A percentile compares a stretch with the other conserved stretches of the same genome.
phyloP scores from a whole-genome alignment of 164 flowering plant species.

The Aristolochia californica region DNA sequence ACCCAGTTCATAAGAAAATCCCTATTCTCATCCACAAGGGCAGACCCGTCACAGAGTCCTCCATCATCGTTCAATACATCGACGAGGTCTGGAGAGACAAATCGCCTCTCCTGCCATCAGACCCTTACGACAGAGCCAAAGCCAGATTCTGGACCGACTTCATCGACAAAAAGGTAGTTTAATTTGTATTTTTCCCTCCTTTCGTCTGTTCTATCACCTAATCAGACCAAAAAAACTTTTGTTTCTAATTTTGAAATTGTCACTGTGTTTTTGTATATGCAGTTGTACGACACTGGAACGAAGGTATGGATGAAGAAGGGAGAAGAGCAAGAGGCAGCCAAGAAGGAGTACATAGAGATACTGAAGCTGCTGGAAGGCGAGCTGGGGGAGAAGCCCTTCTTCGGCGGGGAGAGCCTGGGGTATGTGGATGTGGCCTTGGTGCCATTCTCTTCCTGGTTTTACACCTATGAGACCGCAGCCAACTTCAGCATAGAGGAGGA shows the following conservation, averaged over 20 bases:
- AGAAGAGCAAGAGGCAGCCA: constrained; percentile 7
- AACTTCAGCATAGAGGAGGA: constrained; percentile 12
- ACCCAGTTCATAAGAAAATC: constrained; percentile 15
- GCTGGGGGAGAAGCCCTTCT: constrained; percentile 12
- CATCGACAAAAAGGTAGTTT: constrained; percentile 10
- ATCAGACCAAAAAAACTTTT: no score
- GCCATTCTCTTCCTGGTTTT: constrained; percentile 7
- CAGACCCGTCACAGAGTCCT: constrained; percentile 15
- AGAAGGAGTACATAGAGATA: constrained; percentile 9
- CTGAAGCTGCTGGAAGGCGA: constrained; percentile 12
- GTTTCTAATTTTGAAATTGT: no score
- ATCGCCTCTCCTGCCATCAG: constrained; percentile 11
- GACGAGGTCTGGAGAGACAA: constrained; percentile 15
- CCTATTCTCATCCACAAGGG: constrained; percentile 16
- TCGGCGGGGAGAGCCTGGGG: constrained; percentile 12
- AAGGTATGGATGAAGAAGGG: constrained; percentile 12
- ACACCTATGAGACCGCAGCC: constrained; percentile 5
- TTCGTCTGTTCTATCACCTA: no score
- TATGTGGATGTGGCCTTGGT: constrained; percentile 8
- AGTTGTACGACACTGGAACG: neutral
- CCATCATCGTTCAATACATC: constrained; percentile 14
- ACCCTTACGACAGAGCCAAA: constrained; percentile 9
- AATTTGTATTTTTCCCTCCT: no score
- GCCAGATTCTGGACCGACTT: constrained; percentile 19
- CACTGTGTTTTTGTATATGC: no score